Conservation (phyloP, 73 alveolate species). For the Paramecium octaurelia region DNA sequence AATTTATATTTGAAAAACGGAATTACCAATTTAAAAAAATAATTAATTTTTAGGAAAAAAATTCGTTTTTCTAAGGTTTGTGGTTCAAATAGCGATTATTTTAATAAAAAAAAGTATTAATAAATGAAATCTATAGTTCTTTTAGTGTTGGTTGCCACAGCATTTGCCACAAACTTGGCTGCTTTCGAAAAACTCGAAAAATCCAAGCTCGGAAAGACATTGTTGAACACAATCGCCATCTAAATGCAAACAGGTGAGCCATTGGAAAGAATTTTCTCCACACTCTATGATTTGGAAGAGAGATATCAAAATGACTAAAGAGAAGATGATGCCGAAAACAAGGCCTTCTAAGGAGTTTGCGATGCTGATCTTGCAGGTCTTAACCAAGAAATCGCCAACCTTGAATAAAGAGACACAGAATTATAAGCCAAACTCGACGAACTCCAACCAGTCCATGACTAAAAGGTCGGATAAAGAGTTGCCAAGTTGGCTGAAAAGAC, state of each 20-base stretch:
- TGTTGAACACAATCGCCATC: conserved; percentile 49
- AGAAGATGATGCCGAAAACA: conserved; percentile 48
- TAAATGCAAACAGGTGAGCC: conserved; percentile 48
- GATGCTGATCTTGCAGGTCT: conserved; percentile 52
- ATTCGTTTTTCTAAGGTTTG: background rate
- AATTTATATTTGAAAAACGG: background rate
- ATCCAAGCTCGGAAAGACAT: conserved; percentile 1
- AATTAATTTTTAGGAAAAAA: background rate
- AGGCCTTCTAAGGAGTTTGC: conserved; percentile 34
- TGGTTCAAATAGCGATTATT: background rate
- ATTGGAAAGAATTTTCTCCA: conserved; percentile 26
- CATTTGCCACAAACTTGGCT: conserved; percentile 9
- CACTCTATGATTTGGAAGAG: conserved; percentile 49
- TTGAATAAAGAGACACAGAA: conserved; percentile 52
- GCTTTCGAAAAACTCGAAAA: conserved; percentile 1
- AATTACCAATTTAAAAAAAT: background rate
- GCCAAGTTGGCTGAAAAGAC: conserved; percentile 42
- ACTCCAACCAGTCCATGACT: conserved; percentile 39
- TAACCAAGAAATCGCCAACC: conserved; percentile 16
- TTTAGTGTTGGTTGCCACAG: conserved; percentile 12
- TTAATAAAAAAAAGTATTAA: background rate
- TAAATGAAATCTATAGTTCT: conserved; percentile 15
- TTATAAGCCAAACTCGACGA: background rate
- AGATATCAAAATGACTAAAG: conserved; percentile 32
- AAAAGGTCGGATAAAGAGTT: conserved; percentile 43